These are phyloP conservation scores for Xylaria multiplex DNA, from an alignment of 2,329 filamentous ascomycete species.

Conservation along the genomic window DNA sequence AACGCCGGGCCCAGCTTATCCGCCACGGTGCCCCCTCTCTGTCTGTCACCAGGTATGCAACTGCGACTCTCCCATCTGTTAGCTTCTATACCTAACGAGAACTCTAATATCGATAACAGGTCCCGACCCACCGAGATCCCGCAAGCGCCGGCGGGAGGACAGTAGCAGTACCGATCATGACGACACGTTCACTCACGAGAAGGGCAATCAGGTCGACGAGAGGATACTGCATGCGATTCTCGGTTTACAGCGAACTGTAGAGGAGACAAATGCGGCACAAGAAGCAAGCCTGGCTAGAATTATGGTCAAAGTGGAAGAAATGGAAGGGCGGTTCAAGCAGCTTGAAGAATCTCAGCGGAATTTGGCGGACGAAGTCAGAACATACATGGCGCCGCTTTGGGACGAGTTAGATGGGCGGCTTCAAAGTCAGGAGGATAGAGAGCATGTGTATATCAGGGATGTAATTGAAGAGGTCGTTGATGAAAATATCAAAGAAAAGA, in stretches of 20 bases:
- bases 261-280: constrained; percentile 13
- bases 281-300: constrained; percentile 18
- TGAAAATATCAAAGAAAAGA: constrained; percentile 25
- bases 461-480: constrained; percentile 26
- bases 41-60: constrained; percentile 21
- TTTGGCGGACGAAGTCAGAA: constrained; percentile 26
- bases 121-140: background rate
- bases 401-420: constrained; percentile 26
- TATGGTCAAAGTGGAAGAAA: constrained; percentile 22
- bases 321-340: constrained; percentile 26
- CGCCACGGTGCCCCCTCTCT: constrained; percentile 8
- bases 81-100: background rate
- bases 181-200: background rate
- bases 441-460: constrained; percentile 20
- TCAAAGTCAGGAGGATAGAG: constrained; percentile 28
- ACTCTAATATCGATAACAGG: background rate
- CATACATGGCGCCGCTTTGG: constrained; percentile 27
- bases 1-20: constrained; percentile 8
- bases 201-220: background rate
- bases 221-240: constrained; percentile 20
- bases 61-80: background rate
- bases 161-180: background rate
- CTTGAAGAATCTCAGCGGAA: constrained; percentile 24
- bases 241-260: constrained; percentile 16
- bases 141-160: constrained; percentile 25